These are phyloP conservation scores for Backusella luteola DNA, from an alignment of 192 early-diverging fungal species.

Conservation along the genomic window DNA sequence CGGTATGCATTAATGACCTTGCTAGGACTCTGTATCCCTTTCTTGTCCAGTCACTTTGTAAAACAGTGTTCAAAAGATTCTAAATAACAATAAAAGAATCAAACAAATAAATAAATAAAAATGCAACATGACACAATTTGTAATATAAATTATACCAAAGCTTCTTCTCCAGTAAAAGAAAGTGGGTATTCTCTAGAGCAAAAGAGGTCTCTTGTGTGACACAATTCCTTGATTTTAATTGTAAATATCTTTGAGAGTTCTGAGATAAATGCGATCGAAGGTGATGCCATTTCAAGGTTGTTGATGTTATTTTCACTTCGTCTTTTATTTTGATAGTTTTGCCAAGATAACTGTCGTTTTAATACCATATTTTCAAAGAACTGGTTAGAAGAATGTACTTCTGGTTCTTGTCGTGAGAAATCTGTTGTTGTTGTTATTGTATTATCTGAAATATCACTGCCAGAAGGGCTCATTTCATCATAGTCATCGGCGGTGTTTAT, in stretches of 20 bases:
- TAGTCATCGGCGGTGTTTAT: background rate
- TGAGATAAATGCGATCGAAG: background rate
- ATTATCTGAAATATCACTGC: background rate
- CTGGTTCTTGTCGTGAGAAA: background rate
- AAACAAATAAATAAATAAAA: constrained; percentile 7
- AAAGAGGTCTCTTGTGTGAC: constrained; percentile 17
- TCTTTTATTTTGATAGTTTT: background rate
- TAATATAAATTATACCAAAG: constrained; percentile 26
- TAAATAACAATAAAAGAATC: constrained; percentile 1
- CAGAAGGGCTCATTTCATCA: background rate
- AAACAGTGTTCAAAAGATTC: background rate
- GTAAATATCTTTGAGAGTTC: constrained; percentile 4
- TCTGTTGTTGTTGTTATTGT: background rate
- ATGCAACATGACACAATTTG: background rate
- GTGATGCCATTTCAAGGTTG: background rate
- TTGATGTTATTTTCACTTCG: background rate
- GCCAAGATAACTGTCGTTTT: constrained; percentile 1
- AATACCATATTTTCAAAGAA: background rate
- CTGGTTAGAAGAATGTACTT: background rate
- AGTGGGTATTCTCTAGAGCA: constrained; percentile 32
- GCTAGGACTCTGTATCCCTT: constrained; percentile 12
- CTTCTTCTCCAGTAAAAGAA: constrained; percentile 39
- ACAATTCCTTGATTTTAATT: background rate
- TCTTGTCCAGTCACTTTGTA: constrained; percentile 11
- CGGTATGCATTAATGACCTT: constrained; percentile 17